A percentile compares a stretch with the other conserved stretches of the same genome.
Evolutionary conservation across 495 filamentous ascomycete genomes (phyloP).

Genomic region (Staphylotrichum longicolle): DNA sequence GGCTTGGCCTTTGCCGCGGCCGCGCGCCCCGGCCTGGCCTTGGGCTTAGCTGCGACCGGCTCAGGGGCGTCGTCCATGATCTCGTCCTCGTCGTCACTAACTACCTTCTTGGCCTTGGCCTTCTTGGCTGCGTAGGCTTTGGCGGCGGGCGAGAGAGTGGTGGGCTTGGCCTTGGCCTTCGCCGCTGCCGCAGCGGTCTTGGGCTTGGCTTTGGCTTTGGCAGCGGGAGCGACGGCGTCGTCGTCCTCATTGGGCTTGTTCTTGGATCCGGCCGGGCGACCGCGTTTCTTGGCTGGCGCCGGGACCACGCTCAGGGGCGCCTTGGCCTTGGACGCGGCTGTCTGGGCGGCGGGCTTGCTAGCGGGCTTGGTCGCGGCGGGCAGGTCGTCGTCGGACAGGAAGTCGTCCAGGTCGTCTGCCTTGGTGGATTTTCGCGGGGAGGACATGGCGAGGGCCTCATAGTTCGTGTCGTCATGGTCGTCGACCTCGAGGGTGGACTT

Average conservation of each 20-base stretch:
- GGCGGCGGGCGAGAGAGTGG: not conserved
- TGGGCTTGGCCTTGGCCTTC: slow-evolving; percentile 6
- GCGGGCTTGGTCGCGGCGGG: slow-evolving; percentile 42
- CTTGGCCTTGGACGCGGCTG: slow-evolving; percentile 42
- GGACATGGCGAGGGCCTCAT: slow-evolving; percentile 69
- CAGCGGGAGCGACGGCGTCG: slow-evolving; percentile 25
- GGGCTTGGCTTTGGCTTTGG: slow-evolving; percentile 31
- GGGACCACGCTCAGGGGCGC: slow-evolving; percentile 37
- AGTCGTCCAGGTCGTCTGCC: slow-evolving; percentile 59
- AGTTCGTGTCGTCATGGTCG: slow-evolving; percentile 77
- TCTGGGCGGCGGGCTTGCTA: slow-evolving; percentile 35
- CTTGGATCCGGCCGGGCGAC: slow-evolving; percentile 50
- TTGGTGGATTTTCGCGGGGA: slow-evolving; percentile 53
- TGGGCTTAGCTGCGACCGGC: slow-evolving; percentile 42
- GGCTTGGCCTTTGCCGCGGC: slow-evolving; percentile 44
- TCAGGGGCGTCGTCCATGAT: slow-evolving; percentile 38
- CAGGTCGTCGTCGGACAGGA: slow-evolving; percentile 60
- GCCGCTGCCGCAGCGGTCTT: slow-evolving; percentile 40
- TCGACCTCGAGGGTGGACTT: slow-evolving; percentile 55
- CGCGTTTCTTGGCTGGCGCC: slow-evolving; percentile 52
- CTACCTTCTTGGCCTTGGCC: slow-evolving; percentile 24
- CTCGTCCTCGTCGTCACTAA: slow-evolving; percentile 46
- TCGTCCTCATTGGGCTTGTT: slow-evolving; percentile 41
- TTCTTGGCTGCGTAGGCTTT: too few relatives aligned
- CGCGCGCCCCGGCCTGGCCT: slow-evolving; percentile 47